These are phyloP conservation scores for Aspergillus hancockii DNA, from an alignment of 495 filamentous ascomycete genomes.

Conservation along the genomic window DNA sequence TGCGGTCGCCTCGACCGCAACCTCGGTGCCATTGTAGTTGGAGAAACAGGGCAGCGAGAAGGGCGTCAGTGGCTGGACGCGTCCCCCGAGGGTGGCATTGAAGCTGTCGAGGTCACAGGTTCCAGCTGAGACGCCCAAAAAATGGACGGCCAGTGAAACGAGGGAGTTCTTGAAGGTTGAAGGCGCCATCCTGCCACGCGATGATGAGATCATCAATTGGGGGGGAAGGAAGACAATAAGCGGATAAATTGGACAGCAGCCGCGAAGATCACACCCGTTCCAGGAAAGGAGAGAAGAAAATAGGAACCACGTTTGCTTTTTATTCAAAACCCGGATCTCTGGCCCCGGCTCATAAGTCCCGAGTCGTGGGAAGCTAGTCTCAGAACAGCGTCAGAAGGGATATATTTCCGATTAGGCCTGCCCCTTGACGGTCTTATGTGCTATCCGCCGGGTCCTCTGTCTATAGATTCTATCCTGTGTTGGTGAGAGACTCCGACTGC, in stretches of 20 bases:
- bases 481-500: not conserved
- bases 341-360: not conserved
- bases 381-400: not conserved
- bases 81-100: conserved; percentile 9
- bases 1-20: conserved; percentile 20
- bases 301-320: not conserved
- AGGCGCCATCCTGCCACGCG: conserved; percentile 19
- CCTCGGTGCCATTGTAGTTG: conserved; percentile 26
- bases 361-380: not conserved
- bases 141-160: conserved; percentile 9
- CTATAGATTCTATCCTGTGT: not conserved
- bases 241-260: conserved; percentile 2
- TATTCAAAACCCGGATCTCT: not conserved
- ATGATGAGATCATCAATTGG: conserved; percentile 10
- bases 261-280: conserved; percentile 8
- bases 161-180: conserved; percentile 10
- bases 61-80: conserved; percentile 3
- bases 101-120: conserved; percentile 2
- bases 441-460: not conserved
- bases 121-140: conserved; percentile 2
- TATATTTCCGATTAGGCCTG: not conserved
- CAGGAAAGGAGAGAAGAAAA: not conserved
- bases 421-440: not conserved
- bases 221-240: conserved; percentile 4
- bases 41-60: conserved; percentile 22